These are phyloP conservation scores for Oenanthe javanica DNA, from an alignment of 140 eudicot genomes.

Conservation along the genomic window DNA sequence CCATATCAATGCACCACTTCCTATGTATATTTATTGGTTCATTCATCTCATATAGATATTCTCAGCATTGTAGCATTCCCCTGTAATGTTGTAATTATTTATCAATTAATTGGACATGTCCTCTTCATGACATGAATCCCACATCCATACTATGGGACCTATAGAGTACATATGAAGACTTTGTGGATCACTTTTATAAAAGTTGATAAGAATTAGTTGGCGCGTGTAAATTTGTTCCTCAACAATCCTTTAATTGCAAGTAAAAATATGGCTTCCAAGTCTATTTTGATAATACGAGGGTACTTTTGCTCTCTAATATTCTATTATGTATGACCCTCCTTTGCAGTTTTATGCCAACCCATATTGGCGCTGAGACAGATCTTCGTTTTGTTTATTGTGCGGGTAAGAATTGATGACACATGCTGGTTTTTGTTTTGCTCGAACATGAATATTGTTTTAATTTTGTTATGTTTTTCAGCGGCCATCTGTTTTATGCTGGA, in stretches of 20 bases:
- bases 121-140: background rate
- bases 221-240: background rate
- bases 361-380: conserved; percentile 87
- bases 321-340: background rate
- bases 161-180: background rate
- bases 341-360: conserved; percentile 90
- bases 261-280: background rate
- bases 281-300: background rate
- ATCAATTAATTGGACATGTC: background rate
- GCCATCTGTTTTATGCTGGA: conserved; percentile 77
- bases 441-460: background rate
- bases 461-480: conserved; percentile 38
- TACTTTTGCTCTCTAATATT: background rate
- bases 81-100: background rate
- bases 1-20: background rate
- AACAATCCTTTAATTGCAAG: background rate
- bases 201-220: background rate
- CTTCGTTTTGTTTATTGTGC: conserved; percentile 92
- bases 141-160: background rate
- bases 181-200: background rate
- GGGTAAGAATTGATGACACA: conserved; percentile 33
- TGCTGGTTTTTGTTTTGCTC: background rate
- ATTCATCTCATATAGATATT: background rate
- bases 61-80: background rate
- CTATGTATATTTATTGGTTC: background rate